Evolutionary conservation across 768 basidiomycete genomes (phyloP).

Genomic region (Podaxis mareebaensis): DNA sequence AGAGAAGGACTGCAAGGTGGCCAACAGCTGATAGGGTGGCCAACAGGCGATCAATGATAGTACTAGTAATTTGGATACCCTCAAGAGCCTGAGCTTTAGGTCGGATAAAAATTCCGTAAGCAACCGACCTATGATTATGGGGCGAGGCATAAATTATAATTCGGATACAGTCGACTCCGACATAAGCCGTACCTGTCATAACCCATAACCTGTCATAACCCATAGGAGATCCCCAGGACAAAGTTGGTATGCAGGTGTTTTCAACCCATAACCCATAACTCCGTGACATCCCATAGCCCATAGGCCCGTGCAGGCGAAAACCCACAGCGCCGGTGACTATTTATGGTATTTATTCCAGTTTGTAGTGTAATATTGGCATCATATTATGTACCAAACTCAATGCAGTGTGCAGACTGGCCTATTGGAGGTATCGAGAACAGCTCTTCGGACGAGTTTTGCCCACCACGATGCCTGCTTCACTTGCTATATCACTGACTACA

Average conservation of each 20-base stretch:
- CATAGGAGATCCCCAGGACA: slow-evolving; percentile 3
- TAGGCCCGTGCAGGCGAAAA: neutral
- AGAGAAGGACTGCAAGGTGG: too few relatives aligned
- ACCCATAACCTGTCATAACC: slow-evolving; percentile 8
- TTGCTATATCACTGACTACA: too few relatives aligned
- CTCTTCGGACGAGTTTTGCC: too few relatives aligned
- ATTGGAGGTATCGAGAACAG: too few relatives aligned
- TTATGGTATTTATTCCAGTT: neutral
- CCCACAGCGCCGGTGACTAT: neutral
- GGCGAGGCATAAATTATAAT: too few relatives aligned
- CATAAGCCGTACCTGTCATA: neutral
- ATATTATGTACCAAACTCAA: neutral
- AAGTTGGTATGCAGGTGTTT: neutral
- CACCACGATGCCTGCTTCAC: too few relatives aligned
- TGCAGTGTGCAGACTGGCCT: neutral
- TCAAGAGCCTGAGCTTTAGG: too few relatives aligned
- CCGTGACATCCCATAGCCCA: neutral
- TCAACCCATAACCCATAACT: slow-evolving; percentile 1
- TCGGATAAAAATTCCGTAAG: too few relatives aligned
- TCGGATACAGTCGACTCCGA: neutral
- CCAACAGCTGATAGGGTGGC: too few relatives aligned
- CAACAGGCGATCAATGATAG: too few relatives aligned
- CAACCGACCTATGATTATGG: too few relatives aligned
- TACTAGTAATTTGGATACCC: too few relatives aligned
- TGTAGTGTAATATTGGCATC: neutral